phyloP scores from a whole-genome alignment of 768 basidiomycete species.

The Hericium rajendrae region DNA sequence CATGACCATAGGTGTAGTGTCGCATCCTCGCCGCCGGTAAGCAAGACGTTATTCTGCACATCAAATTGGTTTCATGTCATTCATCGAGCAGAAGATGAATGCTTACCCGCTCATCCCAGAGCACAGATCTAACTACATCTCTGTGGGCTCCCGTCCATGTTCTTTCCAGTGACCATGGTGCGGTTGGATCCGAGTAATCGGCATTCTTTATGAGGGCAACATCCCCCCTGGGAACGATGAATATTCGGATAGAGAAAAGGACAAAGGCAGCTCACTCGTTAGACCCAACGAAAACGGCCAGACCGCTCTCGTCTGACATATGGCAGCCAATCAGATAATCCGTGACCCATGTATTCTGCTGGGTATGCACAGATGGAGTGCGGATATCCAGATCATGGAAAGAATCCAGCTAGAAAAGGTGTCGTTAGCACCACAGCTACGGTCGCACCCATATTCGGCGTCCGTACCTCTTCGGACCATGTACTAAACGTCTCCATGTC shows the following conservation, averaged over 20 bases:
- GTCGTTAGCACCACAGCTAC: background rate
- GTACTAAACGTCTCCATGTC: constrained; percentile 93
- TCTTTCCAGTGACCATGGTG: constrained; percentile 22
- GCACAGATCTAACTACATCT: constrained; percentile 23
- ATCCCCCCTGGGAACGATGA: constrained; percentile 19
- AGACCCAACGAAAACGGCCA: constrained; percentile 60
- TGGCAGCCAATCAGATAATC: constrained; percentile 63
- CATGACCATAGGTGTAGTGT: constrained; percentile 23
- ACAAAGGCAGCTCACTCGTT: constrained; percentile 45
- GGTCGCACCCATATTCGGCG: too few relatives aligned
- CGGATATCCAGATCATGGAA: constrained; percentile 54
- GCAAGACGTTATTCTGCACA: constrained; percentile 22
- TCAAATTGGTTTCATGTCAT: background rate
- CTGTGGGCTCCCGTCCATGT: constrained; percentile 21
- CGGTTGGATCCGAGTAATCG: constrained; percentile 14
- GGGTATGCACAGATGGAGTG: constrained; percentile 47
- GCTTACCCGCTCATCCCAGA: constrained; percentile 25
- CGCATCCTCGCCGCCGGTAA: constrained; percentile 27
- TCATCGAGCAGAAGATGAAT: background rate
- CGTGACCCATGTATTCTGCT: constrained; percentile 60
- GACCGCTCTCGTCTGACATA: constrained; percentile 22
- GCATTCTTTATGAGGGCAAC: constrained; percentile 21
- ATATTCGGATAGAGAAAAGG: background rate
- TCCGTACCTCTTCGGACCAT: constrained; percentile 64
- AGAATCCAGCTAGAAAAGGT: constrained; percentile 43